Percentiles rank a stretch among this genome's conserved stretches.
Evolutionary conservation across 768 basidiomycete species (phyloP).

Genomic region (Gymnopilus dilepis): DNA sequence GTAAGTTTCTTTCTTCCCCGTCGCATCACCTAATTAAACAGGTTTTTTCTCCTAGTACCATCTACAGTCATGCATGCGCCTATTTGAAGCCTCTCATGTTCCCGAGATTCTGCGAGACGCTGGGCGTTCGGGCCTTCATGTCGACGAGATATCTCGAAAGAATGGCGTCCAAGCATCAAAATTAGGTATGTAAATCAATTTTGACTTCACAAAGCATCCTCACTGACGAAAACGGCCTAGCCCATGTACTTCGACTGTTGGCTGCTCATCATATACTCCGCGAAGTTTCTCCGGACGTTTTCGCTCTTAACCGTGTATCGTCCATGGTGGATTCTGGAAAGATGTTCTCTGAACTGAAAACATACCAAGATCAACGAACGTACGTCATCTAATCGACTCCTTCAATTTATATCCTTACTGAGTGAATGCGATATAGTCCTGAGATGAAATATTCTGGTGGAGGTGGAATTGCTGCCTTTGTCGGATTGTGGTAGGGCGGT

Average conservation of each 20-base stretch:
- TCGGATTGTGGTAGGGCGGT: constrained; percentile 64
- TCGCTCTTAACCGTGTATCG: constrained; percentile 73
- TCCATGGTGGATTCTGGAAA: constrained; percentile 74
- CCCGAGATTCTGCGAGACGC: constrained; percentile 73
- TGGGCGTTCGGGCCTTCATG: constrained; percentile 57
- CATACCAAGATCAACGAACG: constrained; percentile 43
- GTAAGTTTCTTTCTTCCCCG: constrained; percentile 46
- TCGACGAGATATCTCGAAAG: constrained; percentile 47
- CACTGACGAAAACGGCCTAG: constrained; percentile 37
- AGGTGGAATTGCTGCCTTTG: constrained; percentile 71
- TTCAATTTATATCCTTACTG: too few relatives aligned
- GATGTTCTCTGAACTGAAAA: constrained; percentile 49
- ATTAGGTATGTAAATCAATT: constrained; percentile 53
- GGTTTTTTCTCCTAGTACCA: constrained; percentile 57
- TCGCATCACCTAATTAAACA: neutral
- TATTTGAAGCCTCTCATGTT: constrained; percentile 74
- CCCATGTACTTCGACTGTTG: constrained; percentile 74
- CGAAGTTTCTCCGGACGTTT: constrained; percentile 74
- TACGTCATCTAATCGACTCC: constrained; percentile 25
- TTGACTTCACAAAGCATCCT: neutral
- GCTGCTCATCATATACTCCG: constrained; percentile 79
- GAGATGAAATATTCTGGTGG: constrained; percentile 69
- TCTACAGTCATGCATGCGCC: constrained; percentile 73
- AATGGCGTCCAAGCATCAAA: constrained; percentile 53
- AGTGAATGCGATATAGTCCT: constrained; percentile 48